Base-by-base conservation (phyloP, 2,329 filamentous ascomycete genomes). In the Didymella sp. region DNA sequence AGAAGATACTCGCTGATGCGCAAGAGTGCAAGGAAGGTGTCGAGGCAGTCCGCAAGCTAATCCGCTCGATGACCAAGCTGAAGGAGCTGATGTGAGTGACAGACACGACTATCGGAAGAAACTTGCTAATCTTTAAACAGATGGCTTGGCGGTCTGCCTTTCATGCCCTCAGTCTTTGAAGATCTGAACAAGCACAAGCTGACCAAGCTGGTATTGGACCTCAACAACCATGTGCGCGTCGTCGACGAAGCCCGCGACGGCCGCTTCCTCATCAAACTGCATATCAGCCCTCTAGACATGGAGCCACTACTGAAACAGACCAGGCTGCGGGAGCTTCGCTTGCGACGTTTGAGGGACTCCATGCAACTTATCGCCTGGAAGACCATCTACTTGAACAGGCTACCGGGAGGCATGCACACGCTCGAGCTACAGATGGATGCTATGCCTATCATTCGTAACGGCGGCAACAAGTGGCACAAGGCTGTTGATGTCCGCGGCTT, bases 351-450 rank as follows among this genome's bases (percentile, higher is more conserved):
- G 52, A 62, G 50, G 9, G 63, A 71, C 46, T 70, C 68, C 0
- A 51, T 66, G 24, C 72, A 75, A 49, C 55, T 61, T 2, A 54
- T 72, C 25, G 55, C 72, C 5, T 75, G 73, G 73, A 71, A 71
- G 56, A 61, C 70, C 11, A 62, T 73, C 17, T 74, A 64, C 43
- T 61, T 64, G 28, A 74, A 71, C 54, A 27, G 54, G 5, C 43
- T 51, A 15, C 54, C 62, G 2, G 50, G 52, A 2, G 61, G 61
- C 6, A 69, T 75, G 62, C 46, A 51, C 2, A 51, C 67, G 1
- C 56, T 72, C 0, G 72, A 75, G 9, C 58, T 75, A 0, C 58
- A 63, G 25, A 75, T 75, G 73, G 61, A 63, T 1, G 40, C 33
- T 8, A 43, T 53, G 3, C 72, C 73, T 12, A 59, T 74, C 12